Base-by-base conservation (phyloP, 306 rosid genomes). In the Quillaja saponaria region DNA sequence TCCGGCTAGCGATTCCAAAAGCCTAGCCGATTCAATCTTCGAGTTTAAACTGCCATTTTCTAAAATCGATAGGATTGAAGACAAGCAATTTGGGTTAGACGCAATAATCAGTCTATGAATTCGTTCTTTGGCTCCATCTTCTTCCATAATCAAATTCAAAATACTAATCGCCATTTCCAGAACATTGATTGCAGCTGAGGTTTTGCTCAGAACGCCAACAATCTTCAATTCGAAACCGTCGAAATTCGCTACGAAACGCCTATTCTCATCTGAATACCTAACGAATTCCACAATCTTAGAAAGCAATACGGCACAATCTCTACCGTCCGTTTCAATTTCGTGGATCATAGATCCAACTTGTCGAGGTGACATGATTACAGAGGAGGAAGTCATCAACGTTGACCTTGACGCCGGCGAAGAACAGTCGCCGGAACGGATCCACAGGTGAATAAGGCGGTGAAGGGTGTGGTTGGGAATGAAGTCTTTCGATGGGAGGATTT, bases 401-500 rank as follows among this genome's bases (percentile, higher is more conserved):
- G 20, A 14, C 14, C 58, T 46, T 13, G 63, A 55, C 7, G 34
- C 25, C 11, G 65, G 74, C 4, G 74, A 70, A 45, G 67, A 40
- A 19, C 31, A 62, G 64, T 61, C 63, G 60, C 58, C 63, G 10
- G 81, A 66, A 42, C 64, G 81, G 51, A 72, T 75, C 88, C 85
- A 80, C 58, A 80, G 81, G 61, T 64, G 76, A 57, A 80, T 80
- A 54, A 80, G 73, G 59, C 88, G 81, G 62, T 78, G 84, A 44
- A 84, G 69, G 6, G 81, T 84, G 71, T 79, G 86, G 73, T 84
- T 84, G 35, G 90, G 86, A 16, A 78, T 65, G 67, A 80, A 55
- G 69, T 80, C 80, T 61, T 84, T 84, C 67, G 82, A 77, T n/a
- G 64, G 78, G 31, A 84, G 83, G 35, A 67, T 63, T 21, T 83